Conservation (phyloP, 2,329 filamentous ascomycete genomes). For the Trichoderma sp. region DNA sequence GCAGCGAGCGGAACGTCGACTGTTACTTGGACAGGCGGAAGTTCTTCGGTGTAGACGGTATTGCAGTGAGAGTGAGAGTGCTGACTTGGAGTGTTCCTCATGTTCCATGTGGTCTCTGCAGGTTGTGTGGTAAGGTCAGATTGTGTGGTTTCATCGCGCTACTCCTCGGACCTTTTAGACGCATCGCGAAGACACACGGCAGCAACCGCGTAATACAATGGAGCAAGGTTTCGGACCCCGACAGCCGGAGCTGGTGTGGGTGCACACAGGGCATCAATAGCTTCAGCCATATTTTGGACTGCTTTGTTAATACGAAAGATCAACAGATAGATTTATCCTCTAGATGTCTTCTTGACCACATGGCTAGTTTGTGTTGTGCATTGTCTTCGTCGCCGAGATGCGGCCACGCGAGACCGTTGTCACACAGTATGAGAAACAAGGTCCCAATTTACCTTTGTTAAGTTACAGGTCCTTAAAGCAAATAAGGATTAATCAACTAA, state of each 20-base stretch:
- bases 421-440: slow-evolving; percentile 3
- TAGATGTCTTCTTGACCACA: background rate
- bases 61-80: background rate
- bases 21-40: background rate
- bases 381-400: background rate
- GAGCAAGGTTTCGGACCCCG: background rate
- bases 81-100: background rate
- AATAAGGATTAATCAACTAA: slow-evolving; percentile 5
- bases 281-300: background rate
- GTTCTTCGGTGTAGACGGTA: background rate
- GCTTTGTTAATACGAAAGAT: background rate
- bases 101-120: background rate
- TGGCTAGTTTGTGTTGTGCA: background rate
- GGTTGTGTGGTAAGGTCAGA: background rate
- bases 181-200: background rate
- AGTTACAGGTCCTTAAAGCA: background rate
- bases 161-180: background rate
- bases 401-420: background rate
- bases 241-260: background rate
- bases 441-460: slow-evolving; percentile 5
- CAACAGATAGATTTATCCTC: background rate
- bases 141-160: background rate
- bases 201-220: background rate
- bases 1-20: no score
- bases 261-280: background rate